A percentile compares a stretch with the other conserved stretches of the same genome.
Conservation (phyloP, 306 rosid species). For the Glycine tomentella region DNA sequence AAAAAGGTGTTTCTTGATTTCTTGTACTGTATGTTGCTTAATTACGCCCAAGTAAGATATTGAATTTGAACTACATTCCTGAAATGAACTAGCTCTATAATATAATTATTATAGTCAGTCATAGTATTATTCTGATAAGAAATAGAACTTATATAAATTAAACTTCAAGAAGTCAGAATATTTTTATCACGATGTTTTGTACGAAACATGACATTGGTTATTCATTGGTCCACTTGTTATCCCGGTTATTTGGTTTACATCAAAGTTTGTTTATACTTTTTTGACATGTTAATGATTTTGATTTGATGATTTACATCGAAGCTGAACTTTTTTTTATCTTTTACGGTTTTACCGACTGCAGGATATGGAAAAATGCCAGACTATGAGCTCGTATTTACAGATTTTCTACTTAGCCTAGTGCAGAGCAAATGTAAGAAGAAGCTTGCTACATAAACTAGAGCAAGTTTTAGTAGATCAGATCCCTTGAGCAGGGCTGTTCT, state of each 20-base stretch:
- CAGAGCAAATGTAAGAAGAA: conserved; percentile 64
- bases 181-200: too few species aligned
- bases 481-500: conserved; percentile 17
- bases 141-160: too few species aligned
- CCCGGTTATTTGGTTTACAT: too few species aligned
- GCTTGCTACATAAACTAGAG: conserved; percentile 5
- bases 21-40: too few species aligned
- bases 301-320: background rate
- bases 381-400: conserved; percentile 61
- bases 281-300: background rate
- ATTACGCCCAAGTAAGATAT: too few species aligned
- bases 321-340: background rate
- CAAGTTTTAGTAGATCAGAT: conserved; percentile 26
- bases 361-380: conserved; percentile 65
- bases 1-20: background rate
- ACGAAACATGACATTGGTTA: too few species aligned
- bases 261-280: background rate
- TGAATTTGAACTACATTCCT: too few species aligned
- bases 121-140: too few species aligned
- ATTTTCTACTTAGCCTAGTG: conserved; percentile 58
- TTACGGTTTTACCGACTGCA: background rate
- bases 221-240: too few species aligned
- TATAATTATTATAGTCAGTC: too few species aligned
- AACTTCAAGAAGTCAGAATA: too few species aligned
- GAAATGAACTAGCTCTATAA: too few species aligned